Percentiles rank a stretch among this genome's conserved stretches.
Conservation (phyloP, 768 basidiomycete species). For the Psilocybe azurescens region DNA sequence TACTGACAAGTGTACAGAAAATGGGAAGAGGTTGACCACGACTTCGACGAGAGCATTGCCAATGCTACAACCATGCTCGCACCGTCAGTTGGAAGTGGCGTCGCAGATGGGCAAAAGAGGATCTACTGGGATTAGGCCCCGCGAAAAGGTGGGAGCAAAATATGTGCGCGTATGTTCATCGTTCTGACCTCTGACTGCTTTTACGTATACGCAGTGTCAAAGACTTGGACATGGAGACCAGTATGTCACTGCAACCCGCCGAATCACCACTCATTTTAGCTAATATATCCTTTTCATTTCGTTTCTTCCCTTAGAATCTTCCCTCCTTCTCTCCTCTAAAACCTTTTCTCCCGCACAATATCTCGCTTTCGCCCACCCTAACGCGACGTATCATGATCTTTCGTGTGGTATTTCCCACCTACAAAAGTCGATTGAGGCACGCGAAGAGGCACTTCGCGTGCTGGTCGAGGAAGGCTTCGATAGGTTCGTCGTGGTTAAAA, state of each 20-base stretch:
- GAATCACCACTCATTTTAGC: neutral
- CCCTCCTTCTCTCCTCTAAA: constrained; percentile 87
- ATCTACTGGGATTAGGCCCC: constrained; percentile 74
- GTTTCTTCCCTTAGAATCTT: constrained; percentile 56
- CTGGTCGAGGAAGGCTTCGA: constrained; percentile 98
- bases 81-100: constrained; percentile 41
- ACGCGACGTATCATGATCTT: constrained; percentile 93
- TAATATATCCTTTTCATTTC: neutral
- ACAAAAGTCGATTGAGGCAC: constrained; percentile 77
- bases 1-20: constrained; percentile 45
- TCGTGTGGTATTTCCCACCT: constrained; percentile 75
- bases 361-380: constrained; percentile 88
- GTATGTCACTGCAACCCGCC: constrained; percentile 45
- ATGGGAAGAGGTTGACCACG: constrained; percentile 81
- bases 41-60: constrained; percentile 74
- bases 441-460: constrained; percentile 90
- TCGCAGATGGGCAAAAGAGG: constrained; percentile 49
- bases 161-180: neutral
- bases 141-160: constrained; percentile 30
- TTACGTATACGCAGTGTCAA: constrained; percentile 46
- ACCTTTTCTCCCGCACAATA: constrained; percentile 95
- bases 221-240: constrained; percentile 80
- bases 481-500: constrained; percentile 95
- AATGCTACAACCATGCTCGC: constrained; percentile 38
- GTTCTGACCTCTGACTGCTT: neutral